Base-by-base conservation (phyloP, 129 eudicot species). In the Arctium lappa region DNA sequence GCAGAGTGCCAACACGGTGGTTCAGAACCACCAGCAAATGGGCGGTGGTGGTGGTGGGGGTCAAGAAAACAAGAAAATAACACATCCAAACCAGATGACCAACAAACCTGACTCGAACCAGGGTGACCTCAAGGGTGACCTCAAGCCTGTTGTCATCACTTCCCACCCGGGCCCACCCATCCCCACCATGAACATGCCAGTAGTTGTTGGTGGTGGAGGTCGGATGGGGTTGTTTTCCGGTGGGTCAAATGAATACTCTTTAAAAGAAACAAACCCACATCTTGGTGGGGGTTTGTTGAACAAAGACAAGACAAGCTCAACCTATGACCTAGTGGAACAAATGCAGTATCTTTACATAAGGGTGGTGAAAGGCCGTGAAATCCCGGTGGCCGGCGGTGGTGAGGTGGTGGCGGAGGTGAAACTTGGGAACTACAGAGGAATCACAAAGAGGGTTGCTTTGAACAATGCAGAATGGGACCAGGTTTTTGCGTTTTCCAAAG, bases 321-420 rank as follows among this genome's bases (percentile, higher is more conserved):
- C 99, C 9, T 95, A 95, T 79, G 99, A 95, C 70, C 81, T 95
- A 22, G 99, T 95, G 46, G 99, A 95, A 78, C 99, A 95, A 86
- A 88, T 95, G 97, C 97, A 95, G 91, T 95, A 95, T 82, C 87
- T 95, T 72, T 95, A 95, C 72, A 89, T 95, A 29, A 82, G 91
- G 71, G 90, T 95, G 68, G 97, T 95, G 62, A 95, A 90, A 68
- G 99, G 92, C 29, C 82, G 92, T 13, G 97, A 91, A 1, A 86
- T 93, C 60, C 86, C 94, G 6, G 92, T 86, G 42, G 86, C 83
- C 30, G 93, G 90, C 9, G 91, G 92, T 4, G 94, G 93, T 1
- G 99, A 93, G 82, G 86, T 91, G 77, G 90, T 91, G 76, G 97
- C 93, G 18, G 99, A 95, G 88, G 99, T 95, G 74, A 95, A 95